These are phyloP conservation scores for Xylaria sp. DNA, from an alignment of 2,329 filamentous ascomycete genomes.

Conservation along the genomic window DNA sequence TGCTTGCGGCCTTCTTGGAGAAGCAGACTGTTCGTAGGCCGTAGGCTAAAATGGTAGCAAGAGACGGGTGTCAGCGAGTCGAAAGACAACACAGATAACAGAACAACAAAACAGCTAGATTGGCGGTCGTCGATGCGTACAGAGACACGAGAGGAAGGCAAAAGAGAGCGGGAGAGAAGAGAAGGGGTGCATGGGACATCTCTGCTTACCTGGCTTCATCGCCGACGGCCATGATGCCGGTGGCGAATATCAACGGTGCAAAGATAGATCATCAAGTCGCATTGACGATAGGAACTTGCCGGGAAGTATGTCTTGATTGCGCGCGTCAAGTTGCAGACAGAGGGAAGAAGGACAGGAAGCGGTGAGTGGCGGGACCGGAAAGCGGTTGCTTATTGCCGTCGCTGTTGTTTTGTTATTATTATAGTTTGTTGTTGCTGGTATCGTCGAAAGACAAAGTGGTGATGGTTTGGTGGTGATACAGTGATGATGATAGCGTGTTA, in stretches of 20 bases:
- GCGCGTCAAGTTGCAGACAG: background rate
- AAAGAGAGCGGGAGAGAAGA: background rate
- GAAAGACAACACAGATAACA: no score
- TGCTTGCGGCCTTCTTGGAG: constrained; percentile 70
- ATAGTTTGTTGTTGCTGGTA: background rate
- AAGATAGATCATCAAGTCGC: constrained; percentile 47
- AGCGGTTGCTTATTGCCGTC: background rate
- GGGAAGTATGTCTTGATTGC: constrained; percentile 1
- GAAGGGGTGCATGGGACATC: constrained; percentile 1
- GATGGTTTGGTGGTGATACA: background rate
- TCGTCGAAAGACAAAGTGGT: background rate
- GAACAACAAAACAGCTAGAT: background rate
- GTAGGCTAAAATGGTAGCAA: constrained; percentile 60
- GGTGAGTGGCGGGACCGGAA: background rate
- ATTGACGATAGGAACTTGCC: constrained; percentile 42
- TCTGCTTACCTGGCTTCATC: constrained; percentile 61
- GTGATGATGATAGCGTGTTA: background rate
- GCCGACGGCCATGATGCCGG: constrained; percentile 64
- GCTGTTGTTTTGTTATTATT: no score
- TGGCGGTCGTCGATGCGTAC: background rate
- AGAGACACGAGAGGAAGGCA: no score
- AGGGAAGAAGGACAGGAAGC: background rate
- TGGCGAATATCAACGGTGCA: constrained; percentile 42
- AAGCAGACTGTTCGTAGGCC: constrained; percentile 74
- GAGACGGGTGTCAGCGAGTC: constrained; percentile 23